These are phyloP conservation scores for Aspergillus udagawae DNA, from an alignment of 2,329 filamentous ascomycete species.

Conservation along the genomic window DNA sequence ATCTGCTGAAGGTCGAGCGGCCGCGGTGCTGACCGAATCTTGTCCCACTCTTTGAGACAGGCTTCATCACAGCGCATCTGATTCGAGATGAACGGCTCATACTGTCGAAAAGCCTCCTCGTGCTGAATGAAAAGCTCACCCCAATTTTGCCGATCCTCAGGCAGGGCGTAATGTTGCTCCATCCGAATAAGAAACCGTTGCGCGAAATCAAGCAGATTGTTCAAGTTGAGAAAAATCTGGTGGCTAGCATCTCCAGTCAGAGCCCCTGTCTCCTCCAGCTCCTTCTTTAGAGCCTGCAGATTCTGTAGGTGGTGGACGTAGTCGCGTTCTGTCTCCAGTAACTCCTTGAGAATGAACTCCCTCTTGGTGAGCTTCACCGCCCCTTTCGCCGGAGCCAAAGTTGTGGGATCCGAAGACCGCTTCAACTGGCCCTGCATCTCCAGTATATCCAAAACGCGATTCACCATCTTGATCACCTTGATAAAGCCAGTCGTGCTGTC, in stretches of 20 bases:
- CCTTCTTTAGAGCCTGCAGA: conserved; percentile 84
- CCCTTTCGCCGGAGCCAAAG: conserved; percentile 42
- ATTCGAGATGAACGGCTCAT: conserved; percentile 96
- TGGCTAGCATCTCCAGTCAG: conserved; percentile 88
- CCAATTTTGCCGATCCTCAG: conserved; percentile 78
- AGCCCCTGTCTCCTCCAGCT: conserved; percentile 79
- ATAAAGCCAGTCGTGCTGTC: conserved; percentile 97
- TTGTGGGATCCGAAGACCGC: conserved; percentile 52
- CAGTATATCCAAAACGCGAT: conserved; percentile 82
- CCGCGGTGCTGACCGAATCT: conserved; percentile 67
- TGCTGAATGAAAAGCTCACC: conserved; percentile 84
- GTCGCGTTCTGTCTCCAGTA: conserved; percentile 93
- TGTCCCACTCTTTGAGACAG: conserved; percentile 82
- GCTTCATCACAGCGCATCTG: conserved; percentile 83
- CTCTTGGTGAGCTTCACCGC: conserved; percentile 63
- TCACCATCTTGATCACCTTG: conserved; percentile 92
- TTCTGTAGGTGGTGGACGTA: conserved; percentile 97
- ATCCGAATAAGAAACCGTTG: conserved; percentile 91
- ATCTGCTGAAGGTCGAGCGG: conserved; percentile 66
- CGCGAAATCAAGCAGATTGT: conserved; percentile 91
- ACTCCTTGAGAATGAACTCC: conserved; percentile 84
- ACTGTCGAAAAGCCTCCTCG: conserved; percentile 84
- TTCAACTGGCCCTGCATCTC: conserved; percentile 73
- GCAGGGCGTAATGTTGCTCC: conserved; percentile 87
- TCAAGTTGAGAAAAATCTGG: conserved; percentile 94